Evolutionary conservation across 2,329 filamentous ascomycete species (phyloP).

Genomic region (Colletotrichum destructivum): DNA sequence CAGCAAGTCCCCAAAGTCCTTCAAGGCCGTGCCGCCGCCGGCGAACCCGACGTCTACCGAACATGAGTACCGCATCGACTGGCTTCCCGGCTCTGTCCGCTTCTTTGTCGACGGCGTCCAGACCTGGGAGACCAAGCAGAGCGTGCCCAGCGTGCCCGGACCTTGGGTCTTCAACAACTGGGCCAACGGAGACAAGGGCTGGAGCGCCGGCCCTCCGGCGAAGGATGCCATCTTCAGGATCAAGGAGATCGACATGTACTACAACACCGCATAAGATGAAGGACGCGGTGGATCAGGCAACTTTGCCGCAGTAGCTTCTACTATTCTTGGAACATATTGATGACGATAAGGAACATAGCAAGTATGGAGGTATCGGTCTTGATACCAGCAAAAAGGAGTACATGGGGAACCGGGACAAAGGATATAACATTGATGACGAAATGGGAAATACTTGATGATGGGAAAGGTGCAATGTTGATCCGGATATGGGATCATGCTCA

Average conservation of each 20-base stretch:
- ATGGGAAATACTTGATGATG: neutral
- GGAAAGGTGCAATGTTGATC: neutral
- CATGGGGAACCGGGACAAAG: too few species aligned
- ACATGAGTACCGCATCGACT: constrained; percentile 53
- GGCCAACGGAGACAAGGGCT: constrained; percentile 50
- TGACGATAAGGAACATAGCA: neutral
- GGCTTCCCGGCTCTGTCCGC: constrained; percentile 45
- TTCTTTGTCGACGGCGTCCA: constrained; percentile 49
- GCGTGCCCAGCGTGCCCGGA: constrained; percentile 47
- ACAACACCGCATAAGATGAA: constrained; percentile 45
- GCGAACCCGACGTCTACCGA: constrained; percentile 46
- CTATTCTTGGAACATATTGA: neutral
- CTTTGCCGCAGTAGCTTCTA: neutral
- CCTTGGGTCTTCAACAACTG: constrained; percentile 53
- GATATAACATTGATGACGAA: neutral
- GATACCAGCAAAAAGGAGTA: too few species aligned
- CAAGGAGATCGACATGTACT: constrained; percentile 48
- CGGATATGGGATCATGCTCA: neutral
- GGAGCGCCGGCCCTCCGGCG: constrained; percentile 49
- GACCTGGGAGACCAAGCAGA: constrained; percentile 46
- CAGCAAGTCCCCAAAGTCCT: constrained; percentile 40
- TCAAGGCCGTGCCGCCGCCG: constrained; percentile 40
- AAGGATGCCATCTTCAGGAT: constrained; percentile 44
- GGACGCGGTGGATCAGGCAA: neutral
- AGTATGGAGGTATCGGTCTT: too few species aligned